Evolutionary conservation across 2,329 filamentous ascomycete genomes (phyloP).

Genomic region (Sporothrix globosa): DNA sequence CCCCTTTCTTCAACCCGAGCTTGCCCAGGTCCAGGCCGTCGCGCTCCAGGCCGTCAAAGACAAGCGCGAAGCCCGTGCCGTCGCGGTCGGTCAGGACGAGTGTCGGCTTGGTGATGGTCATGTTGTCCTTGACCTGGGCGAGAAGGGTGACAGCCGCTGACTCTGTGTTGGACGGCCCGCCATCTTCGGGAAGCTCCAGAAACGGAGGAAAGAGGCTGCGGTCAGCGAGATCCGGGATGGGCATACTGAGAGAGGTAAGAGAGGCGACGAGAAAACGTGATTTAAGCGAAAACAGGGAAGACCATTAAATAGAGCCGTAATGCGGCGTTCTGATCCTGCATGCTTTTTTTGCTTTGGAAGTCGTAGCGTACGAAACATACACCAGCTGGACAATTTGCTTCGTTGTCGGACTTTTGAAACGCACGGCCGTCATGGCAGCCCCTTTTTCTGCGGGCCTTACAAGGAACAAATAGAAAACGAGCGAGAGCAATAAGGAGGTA

Average conservation of each 20-base stretch:
- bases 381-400: not conserved
- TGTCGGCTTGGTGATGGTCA: slow-evolving; percentile 55
- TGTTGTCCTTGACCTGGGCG: slow-evolving; percentile 52
- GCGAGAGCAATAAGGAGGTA: no score
- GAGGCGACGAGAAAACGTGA: not conserved
- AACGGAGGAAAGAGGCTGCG: slow-evolving; percentile 45
- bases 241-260: slow-evolving; percentile 22
- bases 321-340: no score
- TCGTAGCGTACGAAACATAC: not conserved
- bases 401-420: slow-evolving; percentile 29
- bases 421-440: slow-evolving; percentile 7
- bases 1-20: slow-evolving; percentile 46
- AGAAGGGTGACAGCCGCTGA: slow-evolving; percentile 42
- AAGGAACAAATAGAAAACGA: no score
- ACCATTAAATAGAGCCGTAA: not conserved
- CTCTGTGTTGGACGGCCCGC: slow-evolving; percentile 4
- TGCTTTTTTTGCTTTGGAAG: not conserved
- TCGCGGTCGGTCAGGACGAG: slow-evolving; percentile 50
- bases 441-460: not conserved
- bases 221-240: slow-evolving; percentile 44
- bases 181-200: slow-evolving; percentile 39
- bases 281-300: not conserved
- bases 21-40: slow-evolving; percentile 43
- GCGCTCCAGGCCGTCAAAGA: slow-evolving; percentile 49
- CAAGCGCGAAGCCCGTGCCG: slow-evolving; percentile 50